Percentiles rank a stretch among this genome's conserved stretches.
Evolutionary conservation across 2,329 filamentous ascomycete genomes (phyloP).

Genomic region (Pseudocercospora macadamiae): DNA sequence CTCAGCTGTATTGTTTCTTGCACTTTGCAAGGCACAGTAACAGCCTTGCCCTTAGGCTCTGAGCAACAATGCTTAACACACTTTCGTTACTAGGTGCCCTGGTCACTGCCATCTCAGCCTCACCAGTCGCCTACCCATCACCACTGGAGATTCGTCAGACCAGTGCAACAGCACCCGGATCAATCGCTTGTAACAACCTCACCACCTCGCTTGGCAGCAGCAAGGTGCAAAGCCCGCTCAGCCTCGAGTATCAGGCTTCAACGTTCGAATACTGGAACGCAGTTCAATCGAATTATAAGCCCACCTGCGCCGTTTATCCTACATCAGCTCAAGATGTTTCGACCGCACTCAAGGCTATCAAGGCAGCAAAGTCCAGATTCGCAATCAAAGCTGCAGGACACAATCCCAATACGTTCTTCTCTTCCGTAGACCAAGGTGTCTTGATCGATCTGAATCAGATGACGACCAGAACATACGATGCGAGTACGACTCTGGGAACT

Average conservation of each 20-base stretch:
- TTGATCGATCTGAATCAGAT: conserved; percentile 15
- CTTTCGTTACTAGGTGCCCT: not conserved
- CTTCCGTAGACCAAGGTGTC: conserved; percentile 10
- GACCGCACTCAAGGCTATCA: conserved; percentile 9
- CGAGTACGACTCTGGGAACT: conserved; percentile 3
- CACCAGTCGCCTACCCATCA: not conserved
- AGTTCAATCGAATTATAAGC: conserved; percentile 9
- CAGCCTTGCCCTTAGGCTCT: too few species aligned
- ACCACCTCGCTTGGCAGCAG: not conserved
- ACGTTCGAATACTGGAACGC: conserved; percentile 14
- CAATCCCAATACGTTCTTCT: conserved; percentile 12
- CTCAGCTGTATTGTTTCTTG: too few species aligned
- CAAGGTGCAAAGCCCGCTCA: conserved; percentile 10
- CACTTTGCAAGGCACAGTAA: too few species aligned
- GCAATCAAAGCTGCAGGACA: conserved; percentile 13
- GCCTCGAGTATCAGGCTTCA: conserved; percentile 7
- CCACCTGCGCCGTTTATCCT: conserved; percentile 16
- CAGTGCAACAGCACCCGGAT: conserved; percentile 3
- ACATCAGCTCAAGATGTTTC: conserved; percentile 15
- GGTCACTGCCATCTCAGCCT: not conserved
- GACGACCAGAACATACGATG: conserved; percentile 14
- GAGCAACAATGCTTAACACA: not conserved
- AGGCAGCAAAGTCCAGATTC: conserved; percentile 7
- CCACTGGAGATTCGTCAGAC: conserved; percentile 1
- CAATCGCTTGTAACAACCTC: conserved; percentile 10